A percentile compares a stretch with the other conserved stretches of the same genome.
phyloP scores from a whole-genome alignment of 192 early-diverging fungal genomes.

The Coemansia sp. region DNA sequence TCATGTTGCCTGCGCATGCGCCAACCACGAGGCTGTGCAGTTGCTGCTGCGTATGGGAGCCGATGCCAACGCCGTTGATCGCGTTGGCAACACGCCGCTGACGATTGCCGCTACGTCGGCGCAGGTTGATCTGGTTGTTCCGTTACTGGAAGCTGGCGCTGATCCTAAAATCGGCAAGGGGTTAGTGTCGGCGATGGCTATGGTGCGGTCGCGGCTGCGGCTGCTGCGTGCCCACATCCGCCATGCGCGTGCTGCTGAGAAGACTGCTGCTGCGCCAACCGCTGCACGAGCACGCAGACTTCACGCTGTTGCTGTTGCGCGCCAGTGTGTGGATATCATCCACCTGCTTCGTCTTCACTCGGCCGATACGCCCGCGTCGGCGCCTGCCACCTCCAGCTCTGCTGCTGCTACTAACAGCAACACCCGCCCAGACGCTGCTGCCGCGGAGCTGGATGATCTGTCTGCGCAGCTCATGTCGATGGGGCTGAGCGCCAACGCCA shows the following conservation, averaged over 20 bases:
- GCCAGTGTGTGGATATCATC: slow-evolving; percentile 44
- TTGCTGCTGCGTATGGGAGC: slow-evolving; percentile 47
- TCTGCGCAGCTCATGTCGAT: slow-evolving; percentile 36
- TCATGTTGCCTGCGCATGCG: slow-evolving; percentile 38
- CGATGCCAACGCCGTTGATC: slow-evolving; percentile 27
- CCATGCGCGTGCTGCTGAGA: slow-evolving; percentile 21
- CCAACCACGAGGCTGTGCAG: slow-evolving; percentile 27
- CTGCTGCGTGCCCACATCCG: slow-evolving; percentile 32
- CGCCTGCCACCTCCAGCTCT: background rate
- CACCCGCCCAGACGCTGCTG: background rate
- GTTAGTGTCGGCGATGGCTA: slow-evolving; percentile 30
- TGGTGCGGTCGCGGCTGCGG: slow-evolving; percentile 44
- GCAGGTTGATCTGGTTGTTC: slow-evolving; percentile 24
- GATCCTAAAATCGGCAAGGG: slow-evolving; percentile 43
- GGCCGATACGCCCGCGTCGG: background rate
- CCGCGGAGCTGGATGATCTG: slow-evolving; percentile 34
- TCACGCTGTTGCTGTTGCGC: slow-evolving; percentile 24
- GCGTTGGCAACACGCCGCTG: slow-evolving; percentile 50
- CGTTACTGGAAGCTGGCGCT: slow-evolving; percentile 40
- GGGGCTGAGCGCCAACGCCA: slow-evolving; percentile 8
- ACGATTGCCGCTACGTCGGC: slow-evolving; percentile 42
- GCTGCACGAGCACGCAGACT: slow-evolving; percentile 21
- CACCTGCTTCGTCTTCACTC: slow-evolving; percentile 24
- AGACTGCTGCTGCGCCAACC: background rate
- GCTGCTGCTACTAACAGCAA: background rate